Conservation (phyloP, 2,329 filamentous ascomycete genomes). For the Plenodomus lindquistii region DNA sequence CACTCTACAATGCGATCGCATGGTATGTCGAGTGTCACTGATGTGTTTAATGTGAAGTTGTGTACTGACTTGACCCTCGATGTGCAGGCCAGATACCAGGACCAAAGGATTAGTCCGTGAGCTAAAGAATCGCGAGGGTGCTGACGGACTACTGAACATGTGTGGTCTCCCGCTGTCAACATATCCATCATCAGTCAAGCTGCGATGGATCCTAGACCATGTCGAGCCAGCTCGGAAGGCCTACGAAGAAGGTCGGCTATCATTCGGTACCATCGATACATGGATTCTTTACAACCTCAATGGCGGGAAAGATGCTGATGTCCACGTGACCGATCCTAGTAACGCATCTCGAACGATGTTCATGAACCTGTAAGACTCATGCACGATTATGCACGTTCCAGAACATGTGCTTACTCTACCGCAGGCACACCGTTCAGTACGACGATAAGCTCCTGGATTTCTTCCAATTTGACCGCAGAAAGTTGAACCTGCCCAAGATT, state of each 20-base stretch:
- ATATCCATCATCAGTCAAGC: constrained; percentile 84
- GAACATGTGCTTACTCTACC: constrained; percentile 2
- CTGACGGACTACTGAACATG: constrained; percentile 69
- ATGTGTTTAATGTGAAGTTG: not conserved
- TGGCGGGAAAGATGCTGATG: constrained; percentile 66
- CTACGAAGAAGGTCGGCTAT: constrained; percentile 74
- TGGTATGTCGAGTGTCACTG: constrained; percentile 55
- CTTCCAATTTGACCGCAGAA: constrained; percentile 74
- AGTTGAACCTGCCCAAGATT: constrained; percentile 79
- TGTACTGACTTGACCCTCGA: constrained; percentile 3
- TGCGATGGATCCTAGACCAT: constrained; percentile 80
- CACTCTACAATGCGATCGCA: constrained; percentile 81
- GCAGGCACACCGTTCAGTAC: constrained; percentile 69
- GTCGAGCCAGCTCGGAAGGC: constrained; percentile 69
- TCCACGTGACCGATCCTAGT: constrained; percentile 82
- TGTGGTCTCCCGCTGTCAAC: constrained; percentile 86
- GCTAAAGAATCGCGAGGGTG: constrained; percentile 68
- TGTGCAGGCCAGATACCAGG: constrained; percentile 69
- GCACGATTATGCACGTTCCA: constrained; percentile 1
- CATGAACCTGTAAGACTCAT: constrained; percentile 68
- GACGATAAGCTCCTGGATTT: constrained; percentile 76
- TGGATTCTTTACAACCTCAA: constrained; percentile 89
- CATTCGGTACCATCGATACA: constrained; percentile 85
- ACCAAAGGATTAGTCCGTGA: constrained; percentile 77
- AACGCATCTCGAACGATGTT: constrained; percentile 95